Percentiles rank a stretch among this genome's conserved stretches.
These are phyloP conservation scores for Beauveria pseudobassiana DNA, from an alignment of 2,329 filamentous ascomycete species.

Conservation along the genomic window DNA sequence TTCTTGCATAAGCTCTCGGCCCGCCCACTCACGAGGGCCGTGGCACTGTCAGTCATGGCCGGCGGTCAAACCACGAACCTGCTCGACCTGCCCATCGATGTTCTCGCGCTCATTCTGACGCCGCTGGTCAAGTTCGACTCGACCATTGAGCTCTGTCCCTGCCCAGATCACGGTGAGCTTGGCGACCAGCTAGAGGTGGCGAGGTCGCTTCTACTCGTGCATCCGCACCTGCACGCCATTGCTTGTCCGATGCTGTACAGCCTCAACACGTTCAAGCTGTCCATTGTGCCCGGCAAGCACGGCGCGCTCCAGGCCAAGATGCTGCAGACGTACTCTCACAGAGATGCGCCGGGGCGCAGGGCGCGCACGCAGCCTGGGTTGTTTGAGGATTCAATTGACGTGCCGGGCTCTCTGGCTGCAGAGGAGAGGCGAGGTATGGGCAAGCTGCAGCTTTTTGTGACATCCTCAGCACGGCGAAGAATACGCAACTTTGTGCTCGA, in stretches of 20 bases:
- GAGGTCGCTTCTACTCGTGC: slow-evolving; percentile 24
- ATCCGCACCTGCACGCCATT: slow-evolving; percentile 25
- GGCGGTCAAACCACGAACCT: slow-evolving; percentile 17
- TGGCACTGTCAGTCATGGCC: not conserved
- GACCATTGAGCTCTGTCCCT: slow-evolving; percentile 23
- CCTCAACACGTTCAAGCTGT: slow-evolving; percentile 24
- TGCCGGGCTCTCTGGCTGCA: slow-evolving; percentile 10
- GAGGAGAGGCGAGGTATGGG: slow-evolving; percentile 6
- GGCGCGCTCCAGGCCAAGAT: slow-evolving; percentile 20
- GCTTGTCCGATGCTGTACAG: slow-evolving; percentile 26
- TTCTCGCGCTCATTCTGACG: slow-evolving; percentile 23
- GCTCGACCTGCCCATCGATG: slow-evolving; percentile 27
- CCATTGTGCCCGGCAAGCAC: slow-evolving; percentile 20
- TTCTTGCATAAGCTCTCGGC: no score
- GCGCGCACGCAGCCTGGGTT: not conserved
- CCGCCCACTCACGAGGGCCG: not conserved
- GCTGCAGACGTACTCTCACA: slow-evolving; percentile 13
- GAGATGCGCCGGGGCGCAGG: not conserved
- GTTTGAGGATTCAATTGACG: slow-evolving; percentile 3
- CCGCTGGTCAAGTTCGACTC: slow-evolving; percentile 21
- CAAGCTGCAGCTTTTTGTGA: slow-evolving; percentile 5
- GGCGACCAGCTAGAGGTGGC: slow-evolving; percentile 16
- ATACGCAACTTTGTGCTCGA: slow-evolving; percentile 22
- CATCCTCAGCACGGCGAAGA: slow-evolving; percentile 11
- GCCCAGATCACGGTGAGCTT: slow-evolving; percentile 12